phyloP scores from a whole-genome alignment of 2,329 filamentous ascomycete species.

The Stagonosporopsis vannaccii region DNA sequence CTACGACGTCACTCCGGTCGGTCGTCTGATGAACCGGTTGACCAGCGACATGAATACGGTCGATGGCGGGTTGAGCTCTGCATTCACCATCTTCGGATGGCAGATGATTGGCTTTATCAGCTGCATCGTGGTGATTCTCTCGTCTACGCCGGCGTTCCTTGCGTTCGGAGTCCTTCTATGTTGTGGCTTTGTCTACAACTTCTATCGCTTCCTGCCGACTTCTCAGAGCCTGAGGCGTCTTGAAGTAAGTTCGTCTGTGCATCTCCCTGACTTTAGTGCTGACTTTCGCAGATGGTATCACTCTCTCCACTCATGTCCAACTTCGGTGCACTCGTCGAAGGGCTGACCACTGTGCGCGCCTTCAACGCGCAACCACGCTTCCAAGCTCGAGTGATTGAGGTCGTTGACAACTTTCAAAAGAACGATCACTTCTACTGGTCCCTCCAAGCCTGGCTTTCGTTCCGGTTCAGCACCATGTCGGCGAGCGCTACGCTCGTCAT shows the following conservation, averaged over 20 bases:
- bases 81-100: slow-evolving; percentile 75
- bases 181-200: slow-evolving; percentile 73
- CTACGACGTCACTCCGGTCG: slow-evolving; percentile 89
- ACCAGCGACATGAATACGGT: slow-evolving; percentile 90
- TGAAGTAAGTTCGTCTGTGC: slow-evolving; percentile 57
- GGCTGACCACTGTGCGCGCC: slow-evolving; percentile 84
- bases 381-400: slow-evolving; percentile 78
- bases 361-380: slow-evolving; percentile 82
- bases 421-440: slow-evolving; percentile 97
- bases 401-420: slow-evolving; percentile 88
- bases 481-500: slow-evolving; percentile 76
- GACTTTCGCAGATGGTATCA: slow-evolving; percentile 71
- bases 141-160: slow-evolving; percentile 79
- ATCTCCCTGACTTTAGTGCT: slow-evolving; percentile 1
- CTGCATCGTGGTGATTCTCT: slow-evolving; percentile 78
- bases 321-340: slow-evolving; percentile 86
- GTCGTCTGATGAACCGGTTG: slow-evolving; percentile 88
- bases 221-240: slow-evolving; percentile 84
- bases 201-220: slow-evolving; percentile 78
- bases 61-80: slow-evolving; percentile 81
- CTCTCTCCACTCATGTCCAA: slow-evolving; percentile 90
- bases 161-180: slow-evolving; percentile 74
- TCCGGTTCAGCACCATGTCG: slow-evolving; percentile 77
- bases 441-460: slow-evolving; percentile 83
- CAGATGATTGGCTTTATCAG: slow-evolving; percentile 74